phyloP scores from a whole-genome alignment of 208 protist genomes.

The Acanthamoeba divionensis region DNA sequence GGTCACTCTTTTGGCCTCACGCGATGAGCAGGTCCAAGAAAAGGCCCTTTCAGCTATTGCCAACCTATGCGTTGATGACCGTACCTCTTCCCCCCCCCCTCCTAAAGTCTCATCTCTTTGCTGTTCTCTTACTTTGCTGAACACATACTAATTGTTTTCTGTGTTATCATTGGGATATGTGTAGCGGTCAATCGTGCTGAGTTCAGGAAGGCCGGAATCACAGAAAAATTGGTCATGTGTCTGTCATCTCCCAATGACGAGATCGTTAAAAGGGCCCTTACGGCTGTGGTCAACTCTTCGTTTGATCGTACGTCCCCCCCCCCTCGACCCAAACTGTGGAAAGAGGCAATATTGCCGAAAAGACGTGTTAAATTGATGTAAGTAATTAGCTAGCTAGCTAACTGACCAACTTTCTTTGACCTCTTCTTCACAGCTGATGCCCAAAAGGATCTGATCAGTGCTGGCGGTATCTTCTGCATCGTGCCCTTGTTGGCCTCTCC shows the following conservation, averaged over 20 bases:
- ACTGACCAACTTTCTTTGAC: neutral
- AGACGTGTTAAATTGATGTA: no score
- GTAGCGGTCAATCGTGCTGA: neutral
- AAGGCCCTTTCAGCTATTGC: constrained; percentile 15
- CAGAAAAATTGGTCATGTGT: neutral
- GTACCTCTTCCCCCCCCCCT: neutral
- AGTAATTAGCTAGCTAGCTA: neutral
- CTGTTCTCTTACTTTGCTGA: neutral
- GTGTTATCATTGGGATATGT: neutral
- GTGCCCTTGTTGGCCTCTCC: constrained; percentile 5
- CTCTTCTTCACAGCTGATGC: neutral
- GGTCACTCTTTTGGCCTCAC: neutral
- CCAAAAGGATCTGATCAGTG: neutral
- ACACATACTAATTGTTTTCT: neutral
- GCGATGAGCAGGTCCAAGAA: neutral
- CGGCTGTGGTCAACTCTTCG: constrained; percentile 27
- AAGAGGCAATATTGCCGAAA: no score
- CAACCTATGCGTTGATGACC: constrained; percentile 43
- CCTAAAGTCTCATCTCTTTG: neutral
- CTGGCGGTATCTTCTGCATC: constrained; percentile 1
- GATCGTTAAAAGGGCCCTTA: constrained; percentile 33
- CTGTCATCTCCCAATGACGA: constrained; percentile 35
- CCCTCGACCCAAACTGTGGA: no score
- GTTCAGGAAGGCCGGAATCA: neutral
- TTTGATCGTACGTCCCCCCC: constrained; percentile 4